These are phyloP conservation scores for Gracilaria domingensis DNA, from an alignment of 23 red algal genomes.

Conservation along the genomic window DNA sequence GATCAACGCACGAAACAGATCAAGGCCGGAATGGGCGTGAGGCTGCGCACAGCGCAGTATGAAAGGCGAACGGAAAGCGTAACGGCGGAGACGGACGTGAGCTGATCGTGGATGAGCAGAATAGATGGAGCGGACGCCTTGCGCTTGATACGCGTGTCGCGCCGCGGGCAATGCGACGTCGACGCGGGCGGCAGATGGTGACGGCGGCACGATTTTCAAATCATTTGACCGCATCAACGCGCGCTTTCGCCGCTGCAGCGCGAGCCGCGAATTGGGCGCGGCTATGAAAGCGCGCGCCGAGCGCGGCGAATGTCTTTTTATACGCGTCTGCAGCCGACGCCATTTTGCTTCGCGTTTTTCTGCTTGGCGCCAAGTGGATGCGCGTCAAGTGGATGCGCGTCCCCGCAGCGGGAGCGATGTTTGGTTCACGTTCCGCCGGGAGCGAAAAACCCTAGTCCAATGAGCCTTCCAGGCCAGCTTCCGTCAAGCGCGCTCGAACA, in stretches of 20 bases:
- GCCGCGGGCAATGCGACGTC: neutral
- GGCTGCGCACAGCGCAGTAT: neutral
- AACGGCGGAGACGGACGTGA: neutral
- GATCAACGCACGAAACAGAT: neutral
- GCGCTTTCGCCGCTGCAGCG: neutral
- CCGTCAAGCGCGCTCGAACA: too few species aligned
- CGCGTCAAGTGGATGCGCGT: neutral
- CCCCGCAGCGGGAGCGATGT: too few species aligned
- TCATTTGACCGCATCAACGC: neutral
- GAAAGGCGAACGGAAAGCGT: neutral
- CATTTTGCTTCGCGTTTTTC: too few species aligned
- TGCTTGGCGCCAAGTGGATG: neutral
- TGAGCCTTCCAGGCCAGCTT: neutral
- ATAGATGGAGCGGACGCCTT: neutral
- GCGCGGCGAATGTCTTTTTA: neutral
- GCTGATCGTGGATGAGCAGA: neutral
- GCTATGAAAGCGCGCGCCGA: neutral
- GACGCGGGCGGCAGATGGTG: too few species aligned
- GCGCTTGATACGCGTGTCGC: neutral
- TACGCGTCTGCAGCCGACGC: neutral
- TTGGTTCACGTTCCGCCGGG: neutral
- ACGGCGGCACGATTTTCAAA: too few species aligned
- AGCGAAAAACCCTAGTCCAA: conserved; percentile 17
- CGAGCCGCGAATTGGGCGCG: neutral
- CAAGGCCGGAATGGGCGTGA: neutral